A percentile compares a stretch with the other conserved stretches of the same genome.
Conservation (phyloP, 768 basidiomycete species). For the Pleurotus tuber-regium region DNA sequence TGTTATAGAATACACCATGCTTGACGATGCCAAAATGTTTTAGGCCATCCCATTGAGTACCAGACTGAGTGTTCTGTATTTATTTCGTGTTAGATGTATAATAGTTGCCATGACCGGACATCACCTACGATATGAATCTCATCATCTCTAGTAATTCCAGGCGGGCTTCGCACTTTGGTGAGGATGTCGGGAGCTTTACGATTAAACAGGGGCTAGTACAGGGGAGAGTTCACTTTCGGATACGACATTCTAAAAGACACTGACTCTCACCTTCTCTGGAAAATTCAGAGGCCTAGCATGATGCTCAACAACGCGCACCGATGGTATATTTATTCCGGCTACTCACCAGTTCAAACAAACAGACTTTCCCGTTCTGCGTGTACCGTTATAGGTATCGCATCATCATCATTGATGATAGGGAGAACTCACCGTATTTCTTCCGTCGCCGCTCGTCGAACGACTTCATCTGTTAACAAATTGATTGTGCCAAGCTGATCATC, state of each 20-base stretch:
- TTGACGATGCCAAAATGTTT: constrained; percentile 54
- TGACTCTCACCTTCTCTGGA: constrained; percentile 48
- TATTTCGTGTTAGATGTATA: neutral
- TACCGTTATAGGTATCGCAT: neutral
- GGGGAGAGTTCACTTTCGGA: neutral
- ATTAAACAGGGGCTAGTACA: constrained; percentile 51
- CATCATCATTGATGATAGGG: neutral
- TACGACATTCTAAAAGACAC: neutral
- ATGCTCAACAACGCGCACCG: neutral
- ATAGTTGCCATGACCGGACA: neutral
- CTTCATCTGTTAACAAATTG: constrained; percentile 59
- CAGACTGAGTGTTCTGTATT: constrained; percentile 67
- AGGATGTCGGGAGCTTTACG: constrained; percentile 52
- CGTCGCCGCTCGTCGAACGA: constrained; percentile 54
- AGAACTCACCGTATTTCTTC: constrained; percentile 56
- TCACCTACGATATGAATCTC: constrained; percentile 53
- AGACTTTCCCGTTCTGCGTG: constrained; percentile 45
- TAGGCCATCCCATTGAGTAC: constrained; percentile 70
- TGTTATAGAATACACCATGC: constrained; percentile 61
- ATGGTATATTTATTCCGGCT: neutral
- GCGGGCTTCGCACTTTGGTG: constrained; percentile 28
- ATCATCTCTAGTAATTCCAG: constrained; percentile 40
- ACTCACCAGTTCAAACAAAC: constrained; percentile 64
- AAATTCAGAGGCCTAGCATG: constrained; percentile 61
- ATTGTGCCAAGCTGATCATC: constrained; percentile 67